Evolutionary conservation across 2,329 filamentous ascomycete species (phyloP), one percentile per base, ranked within the genome.

Genomic region (Scytalidium sp.): DNA sequence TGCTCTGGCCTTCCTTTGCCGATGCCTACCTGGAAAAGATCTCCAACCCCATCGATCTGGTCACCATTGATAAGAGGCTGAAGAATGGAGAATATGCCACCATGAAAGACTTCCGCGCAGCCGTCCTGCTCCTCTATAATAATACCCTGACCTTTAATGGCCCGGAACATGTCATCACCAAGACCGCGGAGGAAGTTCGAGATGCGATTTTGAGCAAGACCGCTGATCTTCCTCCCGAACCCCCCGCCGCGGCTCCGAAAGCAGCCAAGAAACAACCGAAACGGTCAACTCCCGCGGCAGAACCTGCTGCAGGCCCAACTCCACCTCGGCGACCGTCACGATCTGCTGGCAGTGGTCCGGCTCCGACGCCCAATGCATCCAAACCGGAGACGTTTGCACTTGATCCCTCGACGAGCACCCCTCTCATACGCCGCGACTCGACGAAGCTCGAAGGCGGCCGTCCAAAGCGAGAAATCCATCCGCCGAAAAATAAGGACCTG

Each of bases 401-500:
- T 10, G 83, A 87, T 20, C 83, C 89, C 1, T 84, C 90, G 59
- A 62, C 61, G 10, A 90, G 89, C 1, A 78, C 90, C 36, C 90
- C 90, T 8, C 77, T 90, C 36, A 94, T 94, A 56, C 87, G 94
- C 47, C 87, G 93, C 19, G 90, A 95, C 61, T 96, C 90, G 1
- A 86, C 84, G 5, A 87, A 85, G 50, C 79, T 80, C 3, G 89
- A 91, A 58, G 87, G 85, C 50, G 80, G 84, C 56, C 83, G 94
- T 46, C 92, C 93, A 10, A 97, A 97, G 75, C 87, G 94, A 47
- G 90, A 93, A 13, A 96, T 97, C 49, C 90, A 96, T 61, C 88
- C 92, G 8, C 91, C 94, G 0, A 92, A 93, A 63, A 84, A 86
- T 54, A 92, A 93, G 58, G 94, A 97, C 64, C 78, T 97, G n/a